Evolutionary conservation across 2,329 filamentous ascomycete genomes (phyloP).

Genomic region (Cytospora piceae): DNA sequence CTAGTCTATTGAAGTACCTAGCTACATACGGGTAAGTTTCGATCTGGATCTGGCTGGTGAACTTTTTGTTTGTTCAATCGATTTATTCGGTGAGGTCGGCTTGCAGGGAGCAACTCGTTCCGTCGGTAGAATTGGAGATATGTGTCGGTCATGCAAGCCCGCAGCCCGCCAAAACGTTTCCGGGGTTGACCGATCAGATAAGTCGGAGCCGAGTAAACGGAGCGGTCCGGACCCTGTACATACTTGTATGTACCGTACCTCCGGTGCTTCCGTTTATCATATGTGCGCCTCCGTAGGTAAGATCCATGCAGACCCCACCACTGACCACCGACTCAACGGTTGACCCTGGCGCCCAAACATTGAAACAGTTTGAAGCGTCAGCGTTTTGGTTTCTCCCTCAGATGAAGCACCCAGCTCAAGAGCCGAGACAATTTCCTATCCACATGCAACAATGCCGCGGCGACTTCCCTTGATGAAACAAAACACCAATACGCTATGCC

Average conservation of each 20-base stretch:
- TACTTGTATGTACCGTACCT: no score
- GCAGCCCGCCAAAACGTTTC: not conserved
- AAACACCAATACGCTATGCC: no score
- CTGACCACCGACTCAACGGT: no score
- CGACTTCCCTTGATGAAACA: not conserved
- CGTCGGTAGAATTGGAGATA: constrained; percentile 1
- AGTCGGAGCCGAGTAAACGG: not conserved
- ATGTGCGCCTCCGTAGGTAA: no score
- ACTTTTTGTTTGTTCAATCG: not conserved
- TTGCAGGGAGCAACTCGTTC: not conserved
- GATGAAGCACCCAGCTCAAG: not conserved
- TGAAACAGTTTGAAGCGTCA: no score
- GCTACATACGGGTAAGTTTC: no score
- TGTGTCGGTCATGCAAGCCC: not conserved
- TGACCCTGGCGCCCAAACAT: no score
- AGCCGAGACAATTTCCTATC: not conserved
- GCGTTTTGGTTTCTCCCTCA: not conserved
- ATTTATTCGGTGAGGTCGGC: not conserved
- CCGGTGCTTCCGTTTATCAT: no score
- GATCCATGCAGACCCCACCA: no score
- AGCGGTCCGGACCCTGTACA: not conserved
- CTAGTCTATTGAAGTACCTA: not conserved
- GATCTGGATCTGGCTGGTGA: not conserved
- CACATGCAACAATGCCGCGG: not conserved
- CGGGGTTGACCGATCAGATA: constrained; percentile 5